Evolutionary conservation across 805 yeast genomes (phyloP).

Genomic region (Suhomyces xylopsoci): DNA sequence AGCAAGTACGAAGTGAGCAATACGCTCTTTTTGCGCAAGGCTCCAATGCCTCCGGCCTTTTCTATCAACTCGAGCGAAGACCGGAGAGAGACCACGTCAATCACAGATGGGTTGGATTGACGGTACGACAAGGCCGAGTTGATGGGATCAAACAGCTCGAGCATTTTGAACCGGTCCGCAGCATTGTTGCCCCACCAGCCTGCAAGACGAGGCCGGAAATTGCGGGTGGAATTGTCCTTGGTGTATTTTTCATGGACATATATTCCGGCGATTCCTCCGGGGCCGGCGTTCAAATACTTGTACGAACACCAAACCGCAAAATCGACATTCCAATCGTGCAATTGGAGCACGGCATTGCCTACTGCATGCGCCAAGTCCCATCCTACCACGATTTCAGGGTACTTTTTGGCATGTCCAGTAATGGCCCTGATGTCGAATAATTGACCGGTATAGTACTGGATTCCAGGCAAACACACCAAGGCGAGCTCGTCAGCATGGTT

Average conservation of each 20-base stretch:
- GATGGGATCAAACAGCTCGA: conserved; percentile 73
- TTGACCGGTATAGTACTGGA: conserved; percentile 93
- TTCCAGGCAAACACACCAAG: conserved; percentile 76
- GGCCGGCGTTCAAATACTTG: conserved; percentile 88
- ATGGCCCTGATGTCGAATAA: conserved; percentile 70
- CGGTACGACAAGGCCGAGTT: conserved; percentile 84
- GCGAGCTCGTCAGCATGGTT: conserved; percentile 60
- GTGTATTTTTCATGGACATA: conserved; percentile 63
- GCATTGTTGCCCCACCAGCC: conserved; percentile 98
- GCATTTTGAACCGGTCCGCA: conserved; percentile 71
- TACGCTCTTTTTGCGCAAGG: conserved; percentile 54
- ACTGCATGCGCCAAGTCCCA: conserved; percentile 97
- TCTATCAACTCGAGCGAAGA: conserved; percentile 62
- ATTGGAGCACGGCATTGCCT: conserved; percentile 73
- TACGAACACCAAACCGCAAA: conserved; percentile 95
- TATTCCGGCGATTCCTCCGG: conserved; percentile 89
- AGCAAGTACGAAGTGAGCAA: conserved; percentile 58
- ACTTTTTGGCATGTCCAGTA: conserved; percentile 56
- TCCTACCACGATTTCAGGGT: conserved; percentile 57
- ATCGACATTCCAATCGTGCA: conserved; percentile 90
- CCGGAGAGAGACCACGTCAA: conserved; percentile 73
- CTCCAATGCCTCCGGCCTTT: conserved; percentile 60
- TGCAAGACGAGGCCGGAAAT: conserved; percentile 66
- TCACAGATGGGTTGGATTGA: conserved; percentile 86
- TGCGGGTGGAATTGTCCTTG: conserved; percentile 22